phyloP scores from a whole-genome alignment of 2,329 filamentous ascomycete species.

The Diaporthe helianthi region DNA sequence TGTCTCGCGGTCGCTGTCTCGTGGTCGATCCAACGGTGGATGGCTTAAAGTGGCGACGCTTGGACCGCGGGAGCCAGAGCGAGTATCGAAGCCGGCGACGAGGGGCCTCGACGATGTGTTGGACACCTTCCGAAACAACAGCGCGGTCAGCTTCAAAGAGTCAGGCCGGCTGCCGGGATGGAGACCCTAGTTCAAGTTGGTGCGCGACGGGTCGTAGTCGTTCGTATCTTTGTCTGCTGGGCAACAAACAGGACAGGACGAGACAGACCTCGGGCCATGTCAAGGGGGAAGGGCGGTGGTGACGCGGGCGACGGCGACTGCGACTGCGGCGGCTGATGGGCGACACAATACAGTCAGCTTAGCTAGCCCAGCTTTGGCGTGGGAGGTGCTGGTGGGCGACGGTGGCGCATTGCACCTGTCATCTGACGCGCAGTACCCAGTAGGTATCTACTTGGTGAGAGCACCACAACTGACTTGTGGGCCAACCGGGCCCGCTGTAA shows the following conservation, averaged over 20 bases:
- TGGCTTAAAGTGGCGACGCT: neutral
- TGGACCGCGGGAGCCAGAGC: neutral
- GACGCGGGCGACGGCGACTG: neutral
- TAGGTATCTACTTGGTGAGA: no score
- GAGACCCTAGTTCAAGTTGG: slow-evolving; percentile 16
- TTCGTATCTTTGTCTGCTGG: slow-evolving; percentile 4
- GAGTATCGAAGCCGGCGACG: slow-evolving; percentile 9
- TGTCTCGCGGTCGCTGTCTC: neutral
- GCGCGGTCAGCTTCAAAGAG: neutral
- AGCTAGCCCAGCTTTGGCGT: neutral
- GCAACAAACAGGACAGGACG: neutral
- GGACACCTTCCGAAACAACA: slow-evolving; percentile 26
- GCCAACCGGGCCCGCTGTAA: neutral
- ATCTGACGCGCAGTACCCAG: neutral
- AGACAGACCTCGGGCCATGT: slow-evolving; percentile 2
- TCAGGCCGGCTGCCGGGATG: slow-evolving; percentile 9
- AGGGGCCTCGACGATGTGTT: slow-evolving; percentile 8
- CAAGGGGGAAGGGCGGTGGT: neutral
- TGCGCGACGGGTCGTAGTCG: neutral
- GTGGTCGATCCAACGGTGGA: slow-evolving; percentile 3
- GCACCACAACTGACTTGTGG: neutral
- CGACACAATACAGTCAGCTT: slow-evolving; percentile 16
- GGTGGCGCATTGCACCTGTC: slow-evolving; percentile 21
- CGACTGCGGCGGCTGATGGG: neutral
- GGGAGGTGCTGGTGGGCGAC: slow-evolving; percentile 9